Conservation (phyloP, 2,329 filamentous ascomycete genomes). For the Hypoxylon sp. region DNA sequence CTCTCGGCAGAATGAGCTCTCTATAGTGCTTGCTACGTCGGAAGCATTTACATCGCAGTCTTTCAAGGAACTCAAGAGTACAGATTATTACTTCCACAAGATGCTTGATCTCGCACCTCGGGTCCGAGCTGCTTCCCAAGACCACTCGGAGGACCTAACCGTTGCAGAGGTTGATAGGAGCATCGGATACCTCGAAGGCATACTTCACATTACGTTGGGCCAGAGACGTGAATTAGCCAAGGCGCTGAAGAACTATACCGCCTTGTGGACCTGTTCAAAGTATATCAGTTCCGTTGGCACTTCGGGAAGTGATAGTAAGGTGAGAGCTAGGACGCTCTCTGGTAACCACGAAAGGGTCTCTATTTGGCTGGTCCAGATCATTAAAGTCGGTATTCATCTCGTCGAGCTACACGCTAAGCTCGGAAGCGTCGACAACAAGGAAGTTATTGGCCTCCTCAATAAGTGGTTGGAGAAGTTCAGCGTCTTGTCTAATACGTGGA, state of each 20-base stretch:
- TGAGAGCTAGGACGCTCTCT: slow-evolving; percentile 42
- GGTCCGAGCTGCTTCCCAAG: slow-evolving; percentile 75
- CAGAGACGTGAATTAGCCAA: slow-evolving; percentile 70
- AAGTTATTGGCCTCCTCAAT: slow-evolving; percentile 62
- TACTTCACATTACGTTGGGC: slow-evolving; percentile 75
- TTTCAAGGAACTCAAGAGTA: slow-evolving; percentile 56
- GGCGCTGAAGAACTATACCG: slow-evolving; percentile 56
- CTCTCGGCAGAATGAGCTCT: slow-evolving; percentile 78
- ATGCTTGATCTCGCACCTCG: slow-evolving; percentile 80
- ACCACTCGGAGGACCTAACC: slow-evolving; percentile 89
- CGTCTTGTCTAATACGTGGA: slow-evolving; percentile 59
- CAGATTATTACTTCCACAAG: slow-evolving; percentile 84
- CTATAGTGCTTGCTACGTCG: slow-evolving; percentile 76
- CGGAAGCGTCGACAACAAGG: slow-evolving; percentile 65
- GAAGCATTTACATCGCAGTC: slow-evolving; percentile 57
- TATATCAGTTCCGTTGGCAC: slow-evolving; percentile 57
- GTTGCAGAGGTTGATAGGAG: slow-evolving; percentile 84
- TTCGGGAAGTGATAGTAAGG: slow-evolving; percentile 41
- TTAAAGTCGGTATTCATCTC: slow-evolving; percentile 73
- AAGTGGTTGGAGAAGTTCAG: slow-evolving; percentile 66
- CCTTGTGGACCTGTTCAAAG: slow-evolving; percentile 57
- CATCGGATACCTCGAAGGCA: slow-evolving; percentile 87
- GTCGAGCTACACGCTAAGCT: slow-evolving; percentile 77
- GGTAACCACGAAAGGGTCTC: slow-evolving; percentile 53
- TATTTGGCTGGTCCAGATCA: slow-evolving; percentile 78